A percentile compares a stretch with the other conserved stretches of the same genome.
phyloP scores from a whole-genome alignment of 2,329 filamentous ascomycete genomes.

The Sordariomycetes sp. region DNA sequence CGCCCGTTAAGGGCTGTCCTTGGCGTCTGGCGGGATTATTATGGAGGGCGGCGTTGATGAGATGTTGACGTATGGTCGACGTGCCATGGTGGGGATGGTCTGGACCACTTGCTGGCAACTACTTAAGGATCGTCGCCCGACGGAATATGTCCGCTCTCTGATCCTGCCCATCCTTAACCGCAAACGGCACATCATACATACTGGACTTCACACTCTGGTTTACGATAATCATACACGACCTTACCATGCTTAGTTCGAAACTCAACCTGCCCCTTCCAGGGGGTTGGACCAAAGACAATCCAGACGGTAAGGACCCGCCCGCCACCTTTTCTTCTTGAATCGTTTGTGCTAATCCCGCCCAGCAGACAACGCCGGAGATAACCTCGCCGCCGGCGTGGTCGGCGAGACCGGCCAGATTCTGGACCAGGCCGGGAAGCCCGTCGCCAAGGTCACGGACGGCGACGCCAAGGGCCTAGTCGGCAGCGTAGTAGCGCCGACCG shows the following conservation, averaged over 20 bases:
- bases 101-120: neutral
- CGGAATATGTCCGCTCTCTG: neutral
- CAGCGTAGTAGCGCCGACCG: slow-evolving; percentile 23
- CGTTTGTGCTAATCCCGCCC: neutral
- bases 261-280: slow-evolving; percentile 1
- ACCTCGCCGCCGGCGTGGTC: slow-evolving; percentile 28
- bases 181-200: neutral
- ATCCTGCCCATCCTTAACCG: neutral
- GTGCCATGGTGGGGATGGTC: neutral
- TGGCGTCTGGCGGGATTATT: neutral
- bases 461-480: slow-evolving; percentile 29
- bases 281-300: neutral
- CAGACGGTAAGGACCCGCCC: neutral
- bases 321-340: neutral
- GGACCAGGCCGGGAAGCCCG: slow-evolving; percentile 28
- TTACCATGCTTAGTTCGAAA: slow-evolving; percentile 1
- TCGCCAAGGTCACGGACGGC: slow-evolving; percentile 29
- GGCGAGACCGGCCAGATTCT: slow-evolving; percentile 33
- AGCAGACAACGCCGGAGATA: slow-evolving; percentile 6
- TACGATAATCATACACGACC: neutral
- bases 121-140: neutral
- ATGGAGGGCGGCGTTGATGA: neutral
- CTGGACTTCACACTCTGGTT: neutral
- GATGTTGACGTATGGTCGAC: neutral
- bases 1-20: no score